A percentile compares a stretch with the other conserved stretches of the same genome.
phyloP scores from a whole-genome alignment of 202 grass and related monocot genomes.

The Carex arenaria region DNA sequence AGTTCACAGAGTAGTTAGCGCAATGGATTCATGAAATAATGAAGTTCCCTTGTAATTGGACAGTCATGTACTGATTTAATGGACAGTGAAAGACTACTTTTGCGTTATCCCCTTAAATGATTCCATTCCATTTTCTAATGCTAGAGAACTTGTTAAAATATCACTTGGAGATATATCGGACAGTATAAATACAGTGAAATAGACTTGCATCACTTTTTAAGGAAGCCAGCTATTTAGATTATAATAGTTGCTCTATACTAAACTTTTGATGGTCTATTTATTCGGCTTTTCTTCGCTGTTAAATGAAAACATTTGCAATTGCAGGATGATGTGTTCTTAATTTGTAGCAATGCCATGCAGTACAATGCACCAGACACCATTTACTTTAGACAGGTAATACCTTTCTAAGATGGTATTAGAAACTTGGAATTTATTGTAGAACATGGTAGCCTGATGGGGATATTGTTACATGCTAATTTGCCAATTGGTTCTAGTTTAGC shows the following conservation, averaged over 20 bases:
- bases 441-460: not conserved
- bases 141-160: not conserved
- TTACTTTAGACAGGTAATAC: constrained; percentile 86
- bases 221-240: not conserved
- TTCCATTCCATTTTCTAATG: not conserved
- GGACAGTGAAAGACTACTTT: not conserved
- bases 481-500: not conserved
- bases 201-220: not conserved
- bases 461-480: constrained; percentile 8
- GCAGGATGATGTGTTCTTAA: constrained; percentile 99
- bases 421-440: not conserved
- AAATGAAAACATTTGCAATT: constrained; percentile 24
- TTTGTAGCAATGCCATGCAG: constrained; percentile 98
- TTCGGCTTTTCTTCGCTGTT: not conserved
- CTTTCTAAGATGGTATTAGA: not conserved
- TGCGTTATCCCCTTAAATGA: not conserved
- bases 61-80: not conserved
- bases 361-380: constrained; percentile 98
- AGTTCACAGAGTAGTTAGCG: not conserved
- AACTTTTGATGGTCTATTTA: not conserved
- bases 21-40: not conserved
- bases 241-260: not conserved
- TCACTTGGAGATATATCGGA: not conserved
- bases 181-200: constrained; percentile 12
- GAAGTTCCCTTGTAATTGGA: not conserved